Percentiles rank a stretch among this genome's conserved stretches.
These are phyloP conservation scores for Gonapodya sp. DNA, from an alignment of 192 early-diverging fungal species.

Conservation along the genomic window DNA sequence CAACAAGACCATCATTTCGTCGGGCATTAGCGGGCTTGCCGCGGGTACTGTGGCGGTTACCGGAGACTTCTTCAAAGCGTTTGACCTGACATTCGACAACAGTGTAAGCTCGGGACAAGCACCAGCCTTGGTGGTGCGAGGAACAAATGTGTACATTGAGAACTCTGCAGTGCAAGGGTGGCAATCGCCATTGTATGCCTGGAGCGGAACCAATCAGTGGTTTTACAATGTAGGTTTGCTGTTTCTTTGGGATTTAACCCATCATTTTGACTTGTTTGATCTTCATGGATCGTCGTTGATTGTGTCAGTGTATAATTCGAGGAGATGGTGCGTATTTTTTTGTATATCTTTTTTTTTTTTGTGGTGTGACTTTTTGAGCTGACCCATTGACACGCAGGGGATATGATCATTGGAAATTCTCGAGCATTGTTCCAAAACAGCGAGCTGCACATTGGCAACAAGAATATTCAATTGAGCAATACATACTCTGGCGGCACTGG, in stretches of 20 bases:
- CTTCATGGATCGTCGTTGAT: too few species aligned
- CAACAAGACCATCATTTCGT: conserved; percentile 13
- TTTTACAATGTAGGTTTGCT: not conserved
- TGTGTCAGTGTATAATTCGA: not conserved
- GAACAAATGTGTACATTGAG: not conserved
- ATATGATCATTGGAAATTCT: not conserved
- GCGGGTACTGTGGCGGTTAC: conserved; percentile 7
- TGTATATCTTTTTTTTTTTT: not conserved
- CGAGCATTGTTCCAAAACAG: not conserved
- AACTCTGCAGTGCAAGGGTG: not conserved
- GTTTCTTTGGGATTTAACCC: too few species aligned
- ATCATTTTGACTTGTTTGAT: too few species aligned
- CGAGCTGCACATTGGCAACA: not conserved
- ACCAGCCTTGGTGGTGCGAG: not conserved
- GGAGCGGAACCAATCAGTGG: not conserved
- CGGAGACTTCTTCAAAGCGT: conserved; percentile 12
- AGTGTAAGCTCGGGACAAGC: not conserved
- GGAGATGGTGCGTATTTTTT: not conserved
- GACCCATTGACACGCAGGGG: not conserved
- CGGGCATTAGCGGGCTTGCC: not conserved
- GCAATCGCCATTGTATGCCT: not conserved
- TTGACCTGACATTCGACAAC: conserved; percentile 13
- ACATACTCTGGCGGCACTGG: not conserved
- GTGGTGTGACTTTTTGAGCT: not conserved
- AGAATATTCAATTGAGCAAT: not conserved